Percentiles rank a stretch among this genome's conserved stretches.
These are phyloP conservation scores for Fraxinus angustifolia DNA, from an alignment of 305 asterid genomes.

Conservation along the genomic window DNA sequence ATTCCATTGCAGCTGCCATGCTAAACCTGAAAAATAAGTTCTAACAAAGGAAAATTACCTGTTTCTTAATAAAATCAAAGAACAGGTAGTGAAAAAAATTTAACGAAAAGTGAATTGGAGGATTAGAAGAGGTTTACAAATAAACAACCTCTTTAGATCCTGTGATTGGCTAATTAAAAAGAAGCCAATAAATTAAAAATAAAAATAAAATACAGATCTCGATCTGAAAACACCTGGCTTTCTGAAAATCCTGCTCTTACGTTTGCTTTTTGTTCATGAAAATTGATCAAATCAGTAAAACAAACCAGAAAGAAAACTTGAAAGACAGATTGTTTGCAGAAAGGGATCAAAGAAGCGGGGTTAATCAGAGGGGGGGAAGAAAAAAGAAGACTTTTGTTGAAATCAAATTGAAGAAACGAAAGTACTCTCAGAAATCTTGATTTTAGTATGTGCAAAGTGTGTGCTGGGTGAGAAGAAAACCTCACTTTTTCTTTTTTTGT, in stretches of 20 bases:
- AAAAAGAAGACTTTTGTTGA: background rate
- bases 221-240: slow-evolving; percentile 62
- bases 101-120: background rate
- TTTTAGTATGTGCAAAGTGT: slow-evolving; percentile 31
- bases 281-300: slow-evolving; percentile 7
- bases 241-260: slow-evolving; percentile 39
- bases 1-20: slow-evolving; percentile 63
- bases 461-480: slow-evolving; percentile 46
- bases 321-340: slow-evolving; percentile 58
- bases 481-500: slow-evolving; percentile 29
- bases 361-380: slow-evolving; percentile 19
- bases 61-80: slow-evolving; percentile 54
- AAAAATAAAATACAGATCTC: slow-evolving; percentile 30
- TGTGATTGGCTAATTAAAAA: slow-evolving; percentile 20
- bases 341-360: slow-evolving; percentile 67
- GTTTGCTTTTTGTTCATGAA: slow-evolving; percentile 38
- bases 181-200: slow-evolving; percentile 18
- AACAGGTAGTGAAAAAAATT: slow-evolving; percentile 31
- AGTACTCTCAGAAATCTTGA: slow-evolving; percentile 10
- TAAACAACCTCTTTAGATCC: slow-evolving; percentile 49
- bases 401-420: background rate
- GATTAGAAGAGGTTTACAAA: slow-evolving; percentile 52
- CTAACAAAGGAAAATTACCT: slow-evolving; percentile 28
- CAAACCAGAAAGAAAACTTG: slow-evolving; percentile 29
- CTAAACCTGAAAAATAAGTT: background rate